Percentiles rank a stretch among this genome's conserved stretches.
These are phyloP conservation scores for Cylindrodendrum hubeiense DNA, from an alignment of 2,329 filamentous ascomycete species.

Conservation along the genomic window DNA sequence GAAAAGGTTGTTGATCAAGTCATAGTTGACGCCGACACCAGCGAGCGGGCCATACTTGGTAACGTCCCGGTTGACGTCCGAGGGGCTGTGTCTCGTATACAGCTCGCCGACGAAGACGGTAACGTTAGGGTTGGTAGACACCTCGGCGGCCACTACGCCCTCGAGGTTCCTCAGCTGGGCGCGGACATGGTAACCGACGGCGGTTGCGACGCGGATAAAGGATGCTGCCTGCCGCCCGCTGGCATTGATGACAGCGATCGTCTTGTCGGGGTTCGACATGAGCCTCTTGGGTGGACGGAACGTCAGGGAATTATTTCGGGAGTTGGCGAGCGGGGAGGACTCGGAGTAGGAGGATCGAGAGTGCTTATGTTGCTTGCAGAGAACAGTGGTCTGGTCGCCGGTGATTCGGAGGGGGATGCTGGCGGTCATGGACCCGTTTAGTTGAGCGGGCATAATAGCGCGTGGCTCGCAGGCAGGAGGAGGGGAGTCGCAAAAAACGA, in stretches of 20 bases:
- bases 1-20: constrained; percentile 83
- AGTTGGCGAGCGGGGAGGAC: constrained; percentile 65
- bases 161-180: constrained; percentile 91
- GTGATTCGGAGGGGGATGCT: constrained; percentile 54
- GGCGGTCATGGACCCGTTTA: constrained; percentile 53
- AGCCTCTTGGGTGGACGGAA: constrained; percentile 71
- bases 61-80: constrained; percentile 70
- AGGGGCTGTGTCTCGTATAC: constrained; percentile 66
- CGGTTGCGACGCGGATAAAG: constrained; percentile 92
- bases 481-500: constrained; percentile 35
- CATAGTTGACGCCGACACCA: constrained; percentile 76
- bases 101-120: constrained; percentile 74
- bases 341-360: constrained; percentile 73
- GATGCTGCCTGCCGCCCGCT: constrained; percentile 96
- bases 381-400: constrained; percentile 50
- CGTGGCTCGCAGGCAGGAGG: constrained; percentile 35
- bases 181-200: constrained; percentile 92
- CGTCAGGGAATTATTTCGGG: constrained; percentile 71
- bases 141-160: constrained; percentile 89
- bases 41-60: constrained; percentile 74
- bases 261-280: constrained; percentile 76
- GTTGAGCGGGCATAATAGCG: constrained; percentile 55
- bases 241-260: constrained; percentile 94
- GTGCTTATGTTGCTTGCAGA: constrained; percentile 67
- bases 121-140: constrained; percentile 83